These are phyloP conservation scores for Myxozyma sirexii DNA, from an alignment of 805 yeast species.

Conservation along the genomic window DNA sequence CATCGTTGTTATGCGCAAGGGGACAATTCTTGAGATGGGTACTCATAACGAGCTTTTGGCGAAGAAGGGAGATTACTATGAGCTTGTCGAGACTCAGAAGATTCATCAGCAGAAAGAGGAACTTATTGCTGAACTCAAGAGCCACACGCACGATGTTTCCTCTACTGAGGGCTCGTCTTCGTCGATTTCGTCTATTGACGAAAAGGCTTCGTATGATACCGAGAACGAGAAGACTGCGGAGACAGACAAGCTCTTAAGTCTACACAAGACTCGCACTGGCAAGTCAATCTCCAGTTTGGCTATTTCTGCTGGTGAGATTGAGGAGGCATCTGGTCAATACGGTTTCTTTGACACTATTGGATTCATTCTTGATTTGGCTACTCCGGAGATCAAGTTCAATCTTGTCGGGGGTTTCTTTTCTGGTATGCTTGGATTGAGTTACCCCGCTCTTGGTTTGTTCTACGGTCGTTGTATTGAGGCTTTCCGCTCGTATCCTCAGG, in stretches of 20 bases:
- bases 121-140: constrained; percentile 24
- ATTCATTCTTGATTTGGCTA: constrained; percentile 20
- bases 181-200: constrained; percentile 8
- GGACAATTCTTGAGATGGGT: constrained; percentile 51
- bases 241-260: constrained; percentile 7
- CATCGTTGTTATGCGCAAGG: constrained; percentile 49
- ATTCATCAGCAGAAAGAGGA: constrained; percentile 30
- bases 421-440: constrained; percentile 27
- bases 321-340: constrained; percentile 5
- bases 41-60: constrained; percentile 41
- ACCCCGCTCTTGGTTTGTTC: constrained; percentile 33
- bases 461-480: constrained; percentile 34
- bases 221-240: constrained; percentile 17
- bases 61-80: constrained; percentile 35
- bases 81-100: constrained; percentile 40
- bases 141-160: constrained; percentile 9
- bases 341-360: constrained; percentile 20
- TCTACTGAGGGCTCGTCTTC: constrained; percentile 4
- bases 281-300: constrained; percentile 6
- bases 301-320: constrained; percentile 16
- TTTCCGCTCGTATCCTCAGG: constrained; percentile 29
- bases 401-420: constrained; percentile 30
- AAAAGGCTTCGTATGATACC: constrained; percentile 18
- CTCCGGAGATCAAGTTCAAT: constrained; percentile 22
- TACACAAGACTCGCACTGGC: constrained; percentile 23